Evolutionary conservation across 306 rosid genomes (phyloP), one percentile per base, ranked within the genome.

Genomic region (Myrica gale): DNA sequence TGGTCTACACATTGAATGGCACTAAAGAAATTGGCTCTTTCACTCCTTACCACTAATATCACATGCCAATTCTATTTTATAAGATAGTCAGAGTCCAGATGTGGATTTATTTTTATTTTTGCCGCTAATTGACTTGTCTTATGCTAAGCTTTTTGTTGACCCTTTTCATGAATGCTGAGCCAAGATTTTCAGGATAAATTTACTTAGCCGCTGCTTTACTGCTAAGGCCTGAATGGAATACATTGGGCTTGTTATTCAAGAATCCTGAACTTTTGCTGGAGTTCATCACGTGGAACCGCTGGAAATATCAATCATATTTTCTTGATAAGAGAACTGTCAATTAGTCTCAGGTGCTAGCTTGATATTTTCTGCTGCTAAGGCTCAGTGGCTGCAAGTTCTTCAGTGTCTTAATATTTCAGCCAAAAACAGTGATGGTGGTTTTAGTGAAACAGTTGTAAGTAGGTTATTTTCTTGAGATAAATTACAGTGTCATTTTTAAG

Each of bases 301-400:
- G 85, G 87, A 84, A 77, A 65, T 80, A n/a, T 78, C 73, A 80
- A 21, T 73, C 76, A 8, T 84, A 73, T 48, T 76, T 80, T 66
- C 74, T 84, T 45, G 85, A 84, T 73, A 80, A 73, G 61, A 84
- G 85, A 77, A 41, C 78, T 62, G 16, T 81, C 61, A 72, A 70
- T 74, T 84, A 73, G 85, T 84, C 67, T 84, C 87, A 6, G 87
- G 85, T 68, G 85, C 87, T 52, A 81, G 85, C 78, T 41, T 84
- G 84, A 74, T 84, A 69, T 84, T 80, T 65, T 74, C 82, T 69
- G 74, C 85, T 45, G 78, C 85, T 21, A 84, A 84, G 82, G 53
- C 50, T 62, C 82, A 84, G 77, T 84, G 87, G 87, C 57, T 62
- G 47, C 76, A 77, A 61, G 79, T 77, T 52, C 66, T 84, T 69